Evolutionary conservation across 176 grass and related monocot species (phyloP).

Genomic region (Zoysia japonica): DNA sequence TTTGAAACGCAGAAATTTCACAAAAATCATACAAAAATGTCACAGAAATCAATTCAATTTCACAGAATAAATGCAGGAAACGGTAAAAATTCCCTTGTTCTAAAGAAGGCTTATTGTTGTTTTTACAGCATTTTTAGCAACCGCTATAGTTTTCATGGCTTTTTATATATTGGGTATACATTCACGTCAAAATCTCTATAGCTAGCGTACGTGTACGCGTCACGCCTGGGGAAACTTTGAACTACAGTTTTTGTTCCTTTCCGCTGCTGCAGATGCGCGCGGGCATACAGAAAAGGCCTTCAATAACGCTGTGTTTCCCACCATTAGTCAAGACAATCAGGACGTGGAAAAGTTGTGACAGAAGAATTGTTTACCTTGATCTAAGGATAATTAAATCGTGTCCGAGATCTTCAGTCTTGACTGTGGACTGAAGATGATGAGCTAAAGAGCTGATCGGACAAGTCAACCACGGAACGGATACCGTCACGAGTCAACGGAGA

Average conservation of each 20-base stretch:
- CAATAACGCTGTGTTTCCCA: neutral
- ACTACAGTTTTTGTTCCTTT: neutral
- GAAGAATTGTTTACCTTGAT: neutral
- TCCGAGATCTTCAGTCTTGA: neutral
- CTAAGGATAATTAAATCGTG: neutral
- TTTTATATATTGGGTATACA: neutral
- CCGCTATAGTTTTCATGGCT: too few species aligned
- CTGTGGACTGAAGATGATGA: neutral
- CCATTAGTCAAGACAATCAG: neutral
- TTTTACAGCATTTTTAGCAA: too few species aligned
- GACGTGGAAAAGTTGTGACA: neutral
- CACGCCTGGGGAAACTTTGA: neutral
- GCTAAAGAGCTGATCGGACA: neutral
- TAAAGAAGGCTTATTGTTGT: too few species aligned
- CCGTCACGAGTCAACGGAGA: slow-evolving; percentile 19
- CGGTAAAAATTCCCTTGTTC: too few species aligned
- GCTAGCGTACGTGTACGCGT: neutral
- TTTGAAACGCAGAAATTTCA: too few species aligned
- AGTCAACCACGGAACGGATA: slow-evolving; percentile 38
- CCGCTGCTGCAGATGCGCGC: neutral
- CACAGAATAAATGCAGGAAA: too few species aligned
- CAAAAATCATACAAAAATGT: too few species aligned
- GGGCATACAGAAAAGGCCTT: neutral
- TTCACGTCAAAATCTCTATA: neutral
- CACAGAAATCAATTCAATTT: too few species aligned